These are phyloP conservation scores for Peronosclerospora sorghi DNA, from an alignment of 352 stramenopile species.

Conservation along the genomic window DNA sequence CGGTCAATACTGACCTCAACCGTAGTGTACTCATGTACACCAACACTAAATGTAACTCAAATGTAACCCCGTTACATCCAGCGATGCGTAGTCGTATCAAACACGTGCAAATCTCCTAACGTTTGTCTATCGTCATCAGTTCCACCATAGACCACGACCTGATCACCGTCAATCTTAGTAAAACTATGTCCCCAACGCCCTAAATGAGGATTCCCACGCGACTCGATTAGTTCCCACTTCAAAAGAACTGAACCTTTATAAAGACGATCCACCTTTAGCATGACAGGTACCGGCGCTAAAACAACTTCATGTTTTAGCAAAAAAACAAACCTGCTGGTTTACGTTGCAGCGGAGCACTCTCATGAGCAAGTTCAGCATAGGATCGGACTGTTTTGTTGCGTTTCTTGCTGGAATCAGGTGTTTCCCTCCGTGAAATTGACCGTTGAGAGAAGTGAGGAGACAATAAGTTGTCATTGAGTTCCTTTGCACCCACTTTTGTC, in stretches of 20 bases:
- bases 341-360: slow-evolving; percentile 5
- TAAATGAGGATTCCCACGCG: slow-evolving; percentile 18
- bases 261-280: slow-evolving; percentile 3
- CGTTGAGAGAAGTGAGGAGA: slow-evolving; percentile 31
- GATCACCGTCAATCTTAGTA: slow-evolving; percentile 78
- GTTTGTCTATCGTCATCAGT: slow-evolving; percentile 78
- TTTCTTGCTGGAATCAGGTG: slow-evolving; percentile 34
- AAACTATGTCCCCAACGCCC: slow-evolving; percentile 87
- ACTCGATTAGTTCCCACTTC: slow-evolving; percentile 32
- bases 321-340: slow-evolving; percentile 13
- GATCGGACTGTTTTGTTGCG: slow-evolving; percentile 20
- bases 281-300: background rate
- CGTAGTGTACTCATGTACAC: too few species aligned
- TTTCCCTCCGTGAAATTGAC: slow-evolving; percentile 14
- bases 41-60: too few species aligned
- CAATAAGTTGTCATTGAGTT: slow-evolving; percentile 23
- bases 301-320: background rate
- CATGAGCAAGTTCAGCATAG: slow-evolving; percentile 7
- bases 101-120: slow-evolving; percentile 80
- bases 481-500: slow-evolving; percentile 1
- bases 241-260: slow-evolving; percentile 7
- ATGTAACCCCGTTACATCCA: too few species aligned
- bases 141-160: slow-evolving; percentile 87
- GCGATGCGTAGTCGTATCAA: slow-evolving; percentile 52
- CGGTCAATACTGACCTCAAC: too few species aligned